Base-by-base conservation (phyloP, 352 stramenopile genomes). In the Phytophthora constricta region DNA sequence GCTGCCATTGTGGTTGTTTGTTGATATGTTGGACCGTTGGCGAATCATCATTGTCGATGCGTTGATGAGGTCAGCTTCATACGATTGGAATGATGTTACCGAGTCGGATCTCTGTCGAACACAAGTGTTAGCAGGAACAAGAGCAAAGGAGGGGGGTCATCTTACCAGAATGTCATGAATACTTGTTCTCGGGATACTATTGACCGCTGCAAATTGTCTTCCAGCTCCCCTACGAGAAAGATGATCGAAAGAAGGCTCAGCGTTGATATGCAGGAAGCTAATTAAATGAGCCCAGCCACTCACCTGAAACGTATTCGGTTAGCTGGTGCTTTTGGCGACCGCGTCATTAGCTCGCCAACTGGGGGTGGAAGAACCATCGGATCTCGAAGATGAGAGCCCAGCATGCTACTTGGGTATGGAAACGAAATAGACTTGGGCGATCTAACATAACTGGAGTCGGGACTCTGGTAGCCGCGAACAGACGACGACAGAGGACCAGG, bases 31-130 rank as follows among this genome's bases (percentile, higher is more conserved):
- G 10, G 58, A 47, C 0, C 82, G 79, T 39, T 87, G 77, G 2
- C 73, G 72, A 17, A 92, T 75, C 11, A 85, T 42, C 46, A 90
- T 89, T 0, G 79, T 65, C 11, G 81, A 89, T 7, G 84, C 68
- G 26, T 80, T 85, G 37, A 92, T 76, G 11, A 92, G 58, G 28
- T 86, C 77, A 7, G 77, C 69, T 28, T 90, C 76, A 51, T 90
- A 89, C 5, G 74, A 70, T 10, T 74, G 61, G 46, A 72, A 62
- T 25, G 67, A 55, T 23, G 68, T 67, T 19, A 71, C 39, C 3
- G 75, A 72, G 26, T 77, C 72, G 8, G 58, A 71, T 62, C 63
- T 79, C 75, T 89, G 28, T 11, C 5, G 7, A 62, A 31, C 1
- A 57, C 27, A 22, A 45, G 26, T 8, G 14, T 70, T 34, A 61